A percentile compares a stretch with the other conserved stretches of the same genome.
These are phyloP conservation scores for Saccharomyces uvarum DNA, from an alignment of 1,139 yeast species.

Conservation along the genomic window DNA sequence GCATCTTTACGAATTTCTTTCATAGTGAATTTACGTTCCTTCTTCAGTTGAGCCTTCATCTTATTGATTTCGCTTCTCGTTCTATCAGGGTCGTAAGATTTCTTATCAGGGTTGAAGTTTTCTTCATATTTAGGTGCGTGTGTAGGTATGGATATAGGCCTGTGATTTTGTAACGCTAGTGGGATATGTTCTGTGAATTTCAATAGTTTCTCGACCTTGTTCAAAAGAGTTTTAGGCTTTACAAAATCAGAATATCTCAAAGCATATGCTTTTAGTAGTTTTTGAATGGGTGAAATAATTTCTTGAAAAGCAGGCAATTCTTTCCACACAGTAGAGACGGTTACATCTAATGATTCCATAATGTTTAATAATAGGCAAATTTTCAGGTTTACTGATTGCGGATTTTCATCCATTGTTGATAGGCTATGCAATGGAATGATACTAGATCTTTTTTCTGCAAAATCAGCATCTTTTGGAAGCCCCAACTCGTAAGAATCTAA, in stretches of 20 bases:
- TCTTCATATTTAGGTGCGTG: slow-evolving; percentile 90
- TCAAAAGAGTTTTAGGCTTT: slow-evolving; percentile 29
- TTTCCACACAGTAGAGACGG: slow-evolving; percentile 43
- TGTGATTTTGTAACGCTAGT: slow-evolving; percentile 77
- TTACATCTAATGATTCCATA: slow-evolving; percentile 26
- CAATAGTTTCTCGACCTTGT: slow-evolving; percentile 43
- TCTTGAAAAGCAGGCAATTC: slow-evolving; percentile 61
- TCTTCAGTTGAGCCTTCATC: slow-evolving; percentile 77
- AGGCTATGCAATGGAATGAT: slow-evolving; percentile 20
- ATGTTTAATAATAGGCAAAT: slow-evolving; percentile 31
- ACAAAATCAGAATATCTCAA: slow-evolving; percentile 21
- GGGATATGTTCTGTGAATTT: slow-evolving; percentile 60
- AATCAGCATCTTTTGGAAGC: slow-evolving; percentile 14
- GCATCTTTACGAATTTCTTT: slow-evolving; percentile 88
- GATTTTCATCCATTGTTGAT: slow-evolving; percentile 16
- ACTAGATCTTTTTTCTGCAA: slow-evolving; percentile 10
- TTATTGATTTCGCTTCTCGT: slow-evolving; percentile 77
- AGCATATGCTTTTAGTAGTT: slow-evolving; percentile 19
- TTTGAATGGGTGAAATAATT: slow-evolving; percentile 27
- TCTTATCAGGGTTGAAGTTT: slow-evolving; percentile 91
- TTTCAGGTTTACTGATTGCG: slow-evolving; percentile 23
- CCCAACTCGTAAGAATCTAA: slow-evolving; percentile 23
- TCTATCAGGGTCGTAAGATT: slow-evolving; percentile 77
- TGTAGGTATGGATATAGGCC: slow-evolving; percentile 76
- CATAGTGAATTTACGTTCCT: slow-evolving; percentile 80